Conservation (phyloP, 192 early-diverging fungal species). For the Phlyctochytrium bullatum region DNA sequence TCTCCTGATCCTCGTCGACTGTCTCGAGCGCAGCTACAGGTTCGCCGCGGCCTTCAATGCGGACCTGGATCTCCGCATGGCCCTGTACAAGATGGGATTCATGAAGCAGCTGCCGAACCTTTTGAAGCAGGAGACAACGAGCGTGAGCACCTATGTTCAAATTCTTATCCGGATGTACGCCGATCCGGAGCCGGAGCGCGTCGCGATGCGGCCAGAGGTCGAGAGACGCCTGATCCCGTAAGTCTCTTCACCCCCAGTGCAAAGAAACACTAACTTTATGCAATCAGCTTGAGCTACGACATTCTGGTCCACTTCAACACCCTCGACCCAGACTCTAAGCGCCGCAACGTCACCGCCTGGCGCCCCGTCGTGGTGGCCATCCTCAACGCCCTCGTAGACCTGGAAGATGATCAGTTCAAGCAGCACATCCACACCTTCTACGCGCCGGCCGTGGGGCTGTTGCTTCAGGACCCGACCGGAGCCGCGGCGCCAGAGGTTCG, state of each 20-base stretch:
- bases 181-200: conserved; percentile 49
- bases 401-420: conserved; percentile 68
- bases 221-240: conserved; percentile 66
- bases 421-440: conserved; percentile 62
- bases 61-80: conserved; percentile 75
- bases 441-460: conserved; percentile 57
- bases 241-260: conserved; percentile 26
- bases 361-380: conserved; percentile 71
- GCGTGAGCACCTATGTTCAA: conserved; percentile 54
- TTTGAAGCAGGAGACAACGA: conserved; percentile 85
- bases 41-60: conserved; percentile 85
- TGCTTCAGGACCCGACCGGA: conserved; percentile 51
- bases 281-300: conserved; percentile 48
- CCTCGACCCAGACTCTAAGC: conserved; percentile 69
- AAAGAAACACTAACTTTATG: conserved; percentile 3
- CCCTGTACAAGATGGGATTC: conserved; percentile 79
- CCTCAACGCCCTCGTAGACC: conserved; percentile 61
- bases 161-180: conserved; percentile 76
- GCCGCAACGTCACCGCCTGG: conserved; percentile 71
- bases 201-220: conserved; percentile 50
- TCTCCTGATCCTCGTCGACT: conserved; percentile 75
- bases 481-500: conserved; percentile 57
- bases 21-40: conserved; percentile 72
- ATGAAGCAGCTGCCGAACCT: conserved; percentile 93
- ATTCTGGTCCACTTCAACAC: conserved; percentile 63